These are phyloP conservation scores for Colletotrichum cordylinicola DNA, from an alignment of 2,329 filamentous ascomycete species.

Conservation along the genomic window DNA sequence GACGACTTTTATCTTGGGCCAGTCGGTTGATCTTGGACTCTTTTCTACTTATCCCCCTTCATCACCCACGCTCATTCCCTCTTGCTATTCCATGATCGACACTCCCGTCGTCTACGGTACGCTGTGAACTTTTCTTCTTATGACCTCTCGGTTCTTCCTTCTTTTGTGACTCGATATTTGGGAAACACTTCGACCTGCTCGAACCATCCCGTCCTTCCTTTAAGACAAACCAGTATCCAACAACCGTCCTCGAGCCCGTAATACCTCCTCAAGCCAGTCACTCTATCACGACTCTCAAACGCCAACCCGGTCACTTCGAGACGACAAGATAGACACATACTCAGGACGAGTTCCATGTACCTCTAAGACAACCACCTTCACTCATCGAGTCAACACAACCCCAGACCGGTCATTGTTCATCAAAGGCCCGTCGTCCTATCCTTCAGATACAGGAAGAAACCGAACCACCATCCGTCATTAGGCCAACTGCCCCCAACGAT, in stretches of 20 bases:
- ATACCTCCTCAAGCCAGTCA: constrained; percentile 31
- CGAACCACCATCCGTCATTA: constrained; percentile 30
- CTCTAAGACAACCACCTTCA: constrained; percentile 28
- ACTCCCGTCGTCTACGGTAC: constrained; percentile 49
- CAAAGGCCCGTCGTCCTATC: constrained; percentile 51
- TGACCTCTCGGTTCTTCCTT: constrained; percentile 57
- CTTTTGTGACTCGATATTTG: constrained; percentile 51
- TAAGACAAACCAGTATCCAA: constrained; percentile 29
- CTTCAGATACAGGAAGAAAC: constrained; percentile 29
- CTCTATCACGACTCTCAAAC: constrained; percentile 31
- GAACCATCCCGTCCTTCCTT: constrained; percentile 51
- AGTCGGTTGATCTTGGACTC: constrained; percentile 43
- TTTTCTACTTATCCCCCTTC: constrained; percentile 59
- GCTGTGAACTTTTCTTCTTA: constrained; percentile 51
- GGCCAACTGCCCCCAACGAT: constrained; percentile 33
- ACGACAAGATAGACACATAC: constrained; percentile 9
- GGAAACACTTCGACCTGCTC: constrained; percentile 41
- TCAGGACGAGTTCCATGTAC: constrained; percentile 38
- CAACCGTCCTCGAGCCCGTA: constrained; percentile 26
- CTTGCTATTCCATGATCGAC: constrained; percentile 52
- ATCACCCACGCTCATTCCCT: constrained; percentile 40
- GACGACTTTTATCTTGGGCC: constrained; percentile 44
- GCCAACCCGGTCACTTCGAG: constrained; percentile 17
- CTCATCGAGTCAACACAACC: constrained; percentile 21
- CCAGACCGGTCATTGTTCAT: constrained; percentile 20